Evolutionary conservation across 768 basidiomycete genomes (phyloP).

Genomic region (Lyophyllum semitale): DNA sequence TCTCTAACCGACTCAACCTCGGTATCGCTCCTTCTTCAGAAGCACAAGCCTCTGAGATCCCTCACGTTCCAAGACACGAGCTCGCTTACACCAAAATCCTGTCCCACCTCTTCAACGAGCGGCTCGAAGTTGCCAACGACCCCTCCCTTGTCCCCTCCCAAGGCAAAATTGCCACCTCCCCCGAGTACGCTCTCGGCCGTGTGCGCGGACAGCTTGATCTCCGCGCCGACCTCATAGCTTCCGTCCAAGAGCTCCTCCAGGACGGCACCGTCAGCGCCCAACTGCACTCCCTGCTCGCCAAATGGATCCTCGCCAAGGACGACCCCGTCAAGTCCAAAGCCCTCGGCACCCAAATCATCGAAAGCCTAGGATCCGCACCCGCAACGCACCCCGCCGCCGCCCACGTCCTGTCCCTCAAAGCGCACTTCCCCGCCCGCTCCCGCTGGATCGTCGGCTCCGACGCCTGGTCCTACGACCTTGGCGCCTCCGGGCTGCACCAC

Average conservation of each 20-base stretch:
- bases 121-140: conserved; percentile 84
- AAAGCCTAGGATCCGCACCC: conserved; percentile 43
- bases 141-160: conserved; percentile 70
- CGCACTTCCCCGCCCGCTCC: conserved; percentile 68
- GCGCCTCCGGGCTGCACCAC: conserved; percentile 93
- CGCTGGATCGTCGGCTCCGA: conserved; percentile 99
- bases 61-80: conserved; percentile 89
- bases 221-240: conserved; percentile 64
- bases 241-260: conserved; percentile 68
- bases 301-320: conserved; percentile 81
- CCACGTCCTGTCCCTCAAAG: conserved; percentile 58
- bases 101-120: conserved; percentile 72
- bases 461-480: conserved; percentile 97
- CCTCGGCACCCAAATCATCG: conserved; percentile 59
- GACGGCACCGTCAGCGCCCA: conserved; percentile 48
- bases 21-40: conserved; percentile 34
- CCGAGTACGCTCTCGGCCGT: conserved; percentile 92
- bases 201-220: conserved; percentile 81
- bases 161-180: conserved; percentile 81
- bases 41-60: conserved; percentile 32
- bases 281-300: conserved; percentile 71
- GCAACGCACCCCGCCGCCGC: conserved; percentile 46
- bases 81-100: conserved; percentile 90
- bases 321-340: conserved; percentile 62
- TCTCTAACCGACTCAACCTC: conserved; percentile 49